phyloP scores from a whole-genome alignment of 192 early-diverging fungal species.

The Backusella luteola region DNA sequence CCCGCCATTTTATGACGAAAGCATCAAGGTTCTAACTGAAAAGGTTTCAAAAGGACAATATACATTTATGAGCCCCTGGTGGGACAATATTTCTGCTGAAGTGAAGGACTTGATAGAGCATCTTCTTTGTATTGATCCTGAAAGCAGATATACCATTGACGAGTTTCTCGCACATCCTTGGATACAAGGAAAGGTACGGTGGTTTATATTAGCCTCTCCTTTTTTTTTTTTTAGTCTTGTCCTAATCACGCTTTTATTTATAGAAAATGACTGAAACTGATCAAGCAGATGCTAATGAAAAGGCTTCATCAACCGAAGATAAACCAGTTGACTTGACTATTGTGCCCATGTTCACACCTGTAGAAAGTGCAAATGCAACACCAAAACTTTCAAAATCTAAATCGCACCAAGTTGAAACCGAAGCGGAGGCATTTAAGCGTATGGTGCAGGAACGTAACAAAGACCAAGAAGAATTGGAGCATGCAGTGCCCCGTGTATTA shows the following conservation, averaged over 20 bases:
- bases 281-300: neutral
- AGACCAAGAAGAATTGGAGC: neutral
- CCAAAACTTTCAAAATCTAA: neutral
- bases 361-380: neutral
- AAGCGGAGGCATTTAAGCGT: constrained; percentile 16
- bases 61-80: constrained; percentile 87
- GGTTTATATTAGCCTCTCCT: neutral
- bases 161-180: constrained; percentile 83
- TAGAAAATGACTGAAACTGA: neutral
- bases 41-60: constrained; percentile 87
- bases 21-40: constrained; percentile 71
- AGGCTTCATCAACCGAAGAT: neutral
- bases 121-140: constrained; percentile 68
- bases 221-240: neutral
- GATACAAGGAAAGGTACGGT: constrained; percentile 38
- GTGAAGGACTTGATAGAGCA: constrained; percentile 74
- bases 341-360: neutral
- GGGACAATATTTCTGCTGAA: constrained; percentile 78
- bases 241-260: neutral
- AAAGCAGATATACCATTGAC: constrained; percentile 74
- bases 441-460: constrained; percentile 6
- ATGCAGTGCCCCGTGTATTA: neutral
- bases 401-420: neutral
- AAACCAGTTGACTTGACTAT: neutral
- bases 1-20: constrained; percentile 83